Evolutionary conservation across 345 rosid species (phyloP), one percentile per base, ranked within the genome.

Genomic region (Camelina neglecta): DNA sequence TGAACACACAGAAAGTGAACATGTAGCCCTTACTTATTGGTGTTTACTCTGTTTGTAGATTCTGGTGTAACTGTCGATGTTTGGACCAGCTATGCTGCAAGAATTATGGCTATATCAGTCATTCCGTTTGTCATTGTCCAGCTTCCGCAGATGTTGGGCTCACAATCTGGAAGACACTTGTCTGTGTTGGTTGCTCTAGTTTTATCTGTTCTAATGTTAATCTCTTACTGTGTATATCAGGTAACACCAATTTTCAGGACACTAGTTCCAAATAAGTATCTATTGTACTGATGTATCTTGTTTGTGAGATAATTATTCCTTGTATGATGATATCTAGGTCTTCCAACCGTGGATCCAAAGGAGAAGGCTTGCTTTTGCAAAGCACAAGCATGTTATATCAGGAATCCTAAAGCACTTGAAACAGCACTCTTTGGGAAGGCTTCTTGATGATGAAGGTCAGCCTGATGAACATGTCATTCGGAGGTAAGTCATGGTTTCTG

Each of bases 301-400:
- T 51, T 75, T 71, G 11, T 67, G 66, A 73, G 53, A 15, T 69
- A 31, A 11, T 79, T 33, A 65, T 79, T 67, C 75, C 23, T 71
- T 49, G 38, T 33, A 8, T 62, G 48, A 50, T 75, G 31, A 62
- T 53, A 33, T 76, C 42, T 67, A 84, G 86, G 84, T 84, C 35
- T 79, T 89, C 76, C 99, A 95, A 83, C 99, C 99, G 10, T 87
- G 90, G 97, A 86, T 95, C 55, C 99, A 90, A 79, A 81, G 80
- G 77, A 86, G 97, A 51, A 84, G 89, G 55, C 74, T 95, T 69
- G 93, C 90, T 79, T 95, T 79, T 56, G 89, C 80, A 13, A 87
- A 85, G 86, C 94, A 85, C 80, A 90, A 86, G 84, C 93, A 77
- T 69, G 87, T 88, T 39, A 82, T 95, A 11, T 87, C 97, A 56